These are phyloP conservation scores for Fragaria vesca DNA, from an alignment of 306 rosid genomes.

Conservation along the genomic window DNA sequence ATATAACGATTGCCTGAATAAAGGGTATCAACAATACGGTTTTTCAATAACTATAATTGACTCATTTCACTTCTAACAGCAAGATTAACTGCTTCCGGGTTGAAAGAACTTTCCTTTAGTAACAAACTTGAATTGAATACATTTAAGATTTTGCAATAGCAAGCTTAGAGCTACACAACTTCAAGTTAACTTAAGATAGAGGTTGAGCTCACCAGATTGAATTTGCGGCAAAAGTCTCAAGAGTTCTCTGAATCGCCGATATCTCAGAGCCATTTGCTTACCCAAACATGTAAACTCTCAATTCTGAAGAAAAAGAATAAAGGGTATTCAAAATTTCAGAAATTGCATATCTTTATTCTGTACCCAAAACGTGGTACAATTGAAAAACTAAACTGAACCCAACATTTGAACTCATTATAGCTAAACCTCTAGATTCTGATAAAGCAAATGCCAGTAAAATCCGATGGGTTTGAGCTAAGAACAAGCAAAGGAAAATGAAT, in stretches of 20 bases:
- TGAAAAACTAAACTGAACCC: neutral
- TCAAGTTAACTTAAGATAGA: neutral
- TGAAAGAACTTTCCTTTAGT: neutral
- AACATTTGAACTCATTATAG: neutral
- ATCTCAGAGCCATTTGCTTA: constrained; percentile 34
- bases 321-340: neutral
- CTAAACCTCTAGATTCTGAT: neutral
- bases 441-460: neutral
- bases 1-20: constrained; percentile 35
- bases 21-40: neutral
- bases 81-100: neutral
- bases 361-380: neutral
- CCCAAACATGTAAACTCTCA: constrained; percentile 6
- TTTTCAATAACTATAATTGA: neutral
- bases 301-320: neutral
- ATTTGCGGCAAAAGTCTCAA: constrained; percentile 25
- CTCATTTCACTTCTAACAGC: neutral
- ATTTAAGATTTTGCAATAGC: neutral
- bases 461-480: neutral
- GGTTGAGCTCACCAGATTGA: constrained; percentile 26
- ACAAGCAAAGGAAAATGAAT: neutral
- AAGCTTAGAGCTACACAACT: neutral
- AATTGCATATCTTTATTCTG: neutral
- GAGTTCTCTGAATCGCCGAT: constrained; percentile 35
- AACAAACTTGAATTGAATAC: neutral